Evolutionary conservation across 78 protist genomes (phyloP), one percentile per base, ranked within the genome.

Genomic region (Goniomonas avonlea): DNA sequence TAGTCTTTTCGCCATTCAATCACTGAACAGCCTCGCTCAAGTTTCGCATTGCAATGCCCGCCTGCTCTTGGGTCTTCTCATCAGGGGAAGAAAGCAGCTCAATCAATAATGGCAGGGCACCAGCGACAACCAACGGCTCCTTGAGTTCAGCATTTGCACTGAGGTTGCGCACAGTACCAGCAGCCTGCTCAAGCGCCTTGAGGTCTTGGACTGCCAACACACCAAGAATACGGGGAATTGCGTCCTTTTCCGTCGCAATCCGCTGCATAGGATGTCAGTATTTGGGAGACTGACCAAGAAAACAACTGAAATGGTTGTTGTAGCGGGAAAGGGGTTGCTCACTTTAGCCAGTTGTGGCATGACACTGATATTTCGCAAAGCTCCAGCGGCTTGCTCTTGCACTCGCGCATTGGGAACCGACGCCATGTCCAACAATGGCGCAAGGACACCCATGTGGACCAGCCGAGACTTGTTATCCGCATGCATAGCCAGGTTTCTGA

Each of bases 51-150:
- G 53, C 53, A 9, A 55, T 20, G 8, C 75, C 75, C 29, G 75
- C 75, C 58, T 68, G 75, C 75, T 68, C 75, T 53, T 68, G 75
- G 37, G 43, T 41, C 75, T 38, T 68, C 75, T 68, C 75, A 9
- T 68, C 75, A 5, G 75, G 58, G 27, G 75, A 38, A 5, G 75
- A 38, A 23, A 68, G 75, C 1, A 68, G 75, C 75, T 68, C 75
- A 23, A 68, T 68, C 29, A 68, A 9, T 3, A 38, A 34, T 35
- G 75, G 75, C 55, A 68, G 56, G 5, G 56, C 56, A 35, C 75
- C 75, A 2, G 75, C 75, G 4, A 23, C 40, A 48, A 68, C 75
- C 27, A 68, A 23, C 48, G 75, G 40, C 20, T 48, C 59, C 0
- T 53, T 48, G 35, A 35, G 41, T 53, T 38, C 75, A 2, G 75